Conservation (phyloP, 1,284 basidiomycete species). For the Naganishia liquefaciens region DNA sequence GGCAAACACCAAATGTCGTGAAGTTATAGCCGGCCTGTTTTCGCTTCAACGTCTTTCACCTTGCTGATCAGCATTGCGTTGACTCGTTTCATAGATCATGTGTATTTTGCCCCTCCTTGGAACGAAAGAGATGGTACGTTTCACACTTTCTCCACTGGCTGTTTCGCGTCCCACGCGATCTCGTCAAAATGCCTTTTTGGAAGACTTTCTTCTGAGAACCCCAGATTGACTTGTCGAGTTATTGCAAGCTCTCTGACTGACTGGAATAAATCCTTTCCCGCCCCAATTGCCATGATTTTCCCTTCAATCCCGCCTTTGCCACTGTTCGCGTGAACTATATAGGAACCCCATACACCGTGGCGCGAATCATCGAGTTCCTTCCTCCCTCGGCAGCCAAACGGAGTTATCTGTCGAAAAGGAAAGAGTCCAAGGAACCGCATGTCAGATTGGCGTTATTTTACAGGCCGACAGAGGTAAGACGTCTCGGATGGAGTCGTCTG, state of each 20-base stretch:
- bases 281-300: not conserved
- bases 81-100: constrained; percentile 67
- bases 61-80: not conserved
- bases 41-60: not conserved
- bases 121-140: constrained; percentile 75
- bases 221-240: not conserved
- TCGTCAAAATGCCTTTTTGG: not conserved
- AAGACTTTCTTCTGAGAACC: not conserved
- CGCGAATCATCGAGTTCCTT: constrained; percentile 93
- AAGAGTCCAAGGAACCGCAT: constrained; percentile 44
- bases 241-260: not conserved
- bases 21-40: not conserved
- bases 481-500: no score
- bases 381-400: constrained; percentile 58
- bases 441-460: constrained; percentile 92
- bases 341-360: constrained; percentile 80
- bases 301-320: not conserved
- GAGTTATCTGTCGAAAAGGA: constrained; percentile 39
- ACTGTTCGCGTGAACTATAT: not conserved
- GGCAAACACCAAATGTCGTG: not conserved
- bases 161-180: not conserved
- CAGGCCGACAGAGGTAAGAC: constrained; percentile 62
- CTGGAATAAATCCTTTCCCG: not conserved
- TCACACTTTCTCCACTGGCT: not conserved
- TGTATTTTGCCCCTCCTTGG: constrained; percentile 91